Base-by-base conservation (phyloP, 805 yeast genomes). In the Komagataella ulmi region DNA sequence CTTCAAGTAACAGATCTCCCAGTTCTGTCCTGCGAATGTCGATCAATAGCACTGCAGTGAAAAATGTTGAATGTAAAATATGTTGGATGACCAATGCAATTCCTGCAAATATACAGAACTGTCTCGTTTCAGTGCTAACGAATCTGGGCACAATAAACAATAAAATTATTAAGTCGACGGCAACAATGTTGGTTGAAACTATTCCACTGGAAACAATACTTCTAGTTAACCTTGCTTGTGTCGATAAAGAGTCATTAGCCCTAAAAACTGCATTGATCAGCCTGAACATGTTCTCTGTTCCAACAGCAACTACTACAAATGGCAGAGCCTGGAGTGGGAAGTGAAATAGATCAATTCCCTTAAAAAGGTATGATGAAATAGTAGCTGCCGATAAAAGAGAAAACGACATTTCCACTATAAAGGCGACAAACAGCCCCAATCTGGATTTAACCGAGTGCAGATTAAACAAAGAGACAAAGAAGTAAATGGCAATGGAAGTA, bases 11-110 rank as follows among this genome's bases (percentile, higher is more conserved):
- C 10, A 81, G 61, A 54, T 81, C 88, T 14, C 75, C 75, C 17
- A 83, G 69, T 56, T 83, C 90, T 24, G 76, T 62, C 51, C 88
- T 71, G 48, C 81, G 74, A 30, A 81, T 66, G 65, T 88, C 95
- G 44, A 87, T 76, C 17, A 83, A 73, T 30, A 86, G 66, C 1
- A 85, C 78, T 0, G 88, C 80, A 1, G 81, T 68, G 53, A 85
- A 76, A 62, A 72, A 86, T 1, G 90, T 77, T 49, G 80, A 60
- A 56, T 82, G 88, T 44, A 87, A 65, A 4, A 75, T 52, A 59
- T 79, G 84, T 55, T 84, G 87, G 45, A 82, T 63, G 1, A 77
- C 24, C n/a, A 85, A 57, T 0, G 82, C 74, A 24, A 75, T 50
- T 1, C 73, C 57, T 1, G 77, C 64, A 58, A 79, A 79, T 8